phyloP scores from a whole-genome alignment of 1,139 yeast genomes.

The Nadsonia commutata region DNA sequence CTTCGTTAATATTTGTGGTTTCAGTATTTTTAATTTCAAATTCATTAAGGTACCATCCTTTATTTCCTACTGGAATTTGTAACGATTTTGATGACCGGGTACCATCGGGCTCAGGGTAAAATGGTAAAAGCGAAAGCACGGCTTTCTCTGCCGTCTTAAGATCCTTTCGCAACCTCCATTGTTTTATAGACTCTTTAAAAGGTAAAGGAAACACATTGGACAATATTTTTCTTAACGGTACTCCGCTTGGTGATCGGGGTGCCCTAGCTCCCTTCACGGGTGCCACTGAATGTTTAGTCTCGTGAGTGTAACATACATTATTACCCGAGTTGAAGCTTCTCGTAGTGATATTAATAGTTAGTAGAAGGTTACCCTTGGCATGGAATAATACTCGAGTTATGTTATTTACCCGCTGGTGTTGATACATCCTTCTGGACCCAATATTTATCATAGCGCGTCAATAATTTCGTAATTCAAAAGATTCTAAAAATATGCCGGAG shows the following conservation, averaged over 20 bases:
- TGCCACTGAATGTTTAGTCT: too few relatives aligned
- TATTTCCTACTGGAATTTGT: conserved; percentile 34
- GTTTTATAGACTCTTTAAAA: neutral
- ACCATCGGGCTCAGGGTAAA: conserved; percentile 39
- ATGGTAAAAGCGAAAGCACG: conserved; percentile 41
- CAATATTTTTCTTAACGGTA: neutral
- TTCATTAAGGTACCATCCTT: conserved; percentile 43
- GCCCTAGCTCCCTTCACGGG: neutral
- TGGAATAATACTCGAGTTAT: too few relatives aligned
- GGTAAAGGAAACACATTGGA: neutral
- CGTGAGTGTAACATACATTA: too few relatives aligned
- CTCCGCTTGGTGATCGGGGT: neutral
- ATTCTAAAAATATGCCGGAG: too few relatives aligned
- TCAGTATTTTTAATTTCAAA: conserved; percentile 25
- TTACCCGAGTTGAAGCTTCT: too few relatives aligned
- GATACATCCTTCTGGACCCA: too few relatives aligned
- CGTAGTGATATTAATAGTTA: too few relatives aligned
- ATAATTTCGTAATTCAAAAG: too few relatives aligned
- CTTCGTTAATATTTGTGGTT: conserved; percentile 12
- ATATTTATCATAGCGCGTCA: too few relatives aligned
- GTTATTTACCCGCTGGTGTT: too few relatives aligned
- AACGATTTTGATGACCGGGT: conserved; percentile 34
- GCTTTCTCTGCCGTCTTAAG: conserved; percentile 25
- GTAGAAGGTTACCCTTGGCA: too few relatives aligned
- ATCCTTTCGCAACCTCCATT: neutral